A percentile compares a stretch with the other conserved stretches of the same genome.
These are phyloP conservation scores for Chenopodium berlandieri DNA, from an alignment of 148 eudicot species.

Conservation along the genomic window DNA sequence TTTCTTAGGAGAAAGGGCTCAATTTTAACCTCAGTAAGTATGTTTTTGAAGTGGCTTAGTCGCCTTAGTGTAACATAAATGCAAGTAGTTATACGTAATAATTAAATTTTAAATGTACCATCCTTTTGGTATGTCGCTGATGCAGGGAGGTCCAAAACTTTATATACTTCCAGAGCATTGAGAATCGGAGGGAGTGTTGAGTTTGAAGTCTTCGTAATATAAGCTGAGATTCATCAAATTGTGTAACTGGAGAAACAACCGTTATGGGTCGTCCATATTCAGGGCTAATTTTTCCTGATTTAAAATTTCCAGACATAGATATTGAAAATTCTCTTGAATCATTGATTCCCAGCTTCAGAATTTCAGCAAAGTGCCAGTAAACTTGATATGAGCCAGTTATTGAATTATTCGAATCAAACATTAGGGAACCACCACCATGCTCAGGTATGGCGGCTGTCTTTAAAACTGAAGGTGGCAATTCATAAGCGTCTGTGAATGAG, in stretches of 20 bases:
- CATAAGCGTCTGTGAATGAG: neutral
- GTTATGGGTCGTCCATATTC: neutral
- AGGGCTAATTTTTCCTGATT: neutral
- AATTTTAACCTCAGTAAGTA: no score
- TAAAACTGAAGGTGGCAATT: slow-evolving; percentile 13
- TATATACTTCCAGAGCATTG: slow-evolving; percentile 21
- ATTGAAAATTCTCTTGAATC: slow-evolving; percentile 12
- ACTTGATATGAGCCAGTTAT: neutral
- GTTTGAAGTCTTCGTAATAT: neutral
- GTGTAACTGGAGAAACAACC: neutral
- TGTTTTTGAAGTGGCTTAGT: no score
- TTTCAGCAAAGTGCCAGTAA: slow-evolving; percentile 23
- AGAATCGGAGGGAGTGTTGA: slow-evolving; percentile 29
- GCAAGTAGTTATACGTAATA: no score
- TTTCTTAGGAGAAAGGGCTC: no score
- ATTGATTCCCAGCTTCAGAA: slow-evolving; percentile 2
- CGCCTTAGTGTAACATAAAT: no score
- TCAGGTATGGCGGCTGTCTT: neutral
- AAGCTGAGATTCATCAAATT: neutral
- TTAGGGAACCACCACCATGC: neutral
- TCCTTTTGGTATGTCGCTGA: slow-evolving; percentile 17
- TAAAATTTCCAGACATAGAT: neutral
- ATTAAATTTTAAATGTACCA: neutral
- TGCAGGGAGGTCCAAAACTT: neutral
- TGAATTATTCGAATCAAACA: neutral